Conservation (phyloP, 2,329 filamentous ascomycete species). For the Monosporascus sp. region DNA sequence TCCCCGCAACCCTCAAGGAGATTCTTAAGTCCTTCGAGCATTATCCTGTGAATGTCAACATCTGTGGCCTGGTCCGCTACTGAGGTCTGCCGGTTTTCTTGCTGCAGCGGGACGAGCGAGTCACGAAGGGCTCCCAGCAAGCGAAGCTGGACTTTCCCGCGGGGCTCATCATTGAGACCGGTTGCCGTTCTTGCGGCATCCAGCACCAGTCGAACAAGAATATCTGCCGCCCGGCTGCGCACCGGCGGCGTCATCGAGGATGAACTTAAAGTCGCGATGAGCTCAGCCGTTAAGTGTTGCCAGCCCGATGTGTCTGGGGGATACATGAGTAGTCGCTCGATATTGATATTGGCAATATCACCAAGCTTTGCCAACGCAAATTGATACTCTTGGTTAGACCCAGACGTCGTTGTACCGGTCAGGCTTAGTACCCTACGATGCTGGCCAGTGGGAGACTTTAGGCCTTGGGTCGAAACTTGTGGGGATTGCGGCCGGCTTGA, state of each 20-base stretch:
- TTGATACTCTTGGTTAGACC: constrained; percentile 56
- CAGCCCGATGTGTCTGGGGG: constrained; percentile 69
- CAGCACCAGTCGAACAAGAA: constrained; percentile 53
- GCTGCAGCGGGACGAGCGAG: constrained; percentile 55
- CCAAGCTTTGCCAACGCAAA: constrained; percentile 70
- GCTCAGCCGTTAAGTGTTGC: constrained; percentile 56
- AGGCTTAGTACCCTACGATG: constrained; percentile 44
- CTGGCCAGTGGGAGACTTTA: constrained; percentile 26
- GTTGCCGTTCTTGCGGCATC: constrained; percentile 54
- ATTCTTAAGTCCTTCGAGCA: constrained; percentile 73
- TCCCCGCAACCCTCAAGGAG: constrained; percentile 88
- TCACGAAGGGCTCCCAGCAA: constrained; percentile 62
- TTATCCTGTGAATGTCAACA: constrained; percentile 72
- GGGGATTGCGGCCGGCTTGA: constrained; percentile 33
- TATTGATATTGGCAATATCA: constrained; percentile 68
- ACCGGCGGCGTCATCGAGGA: constrained; percentile 45
- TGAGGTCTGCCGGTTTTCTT: constrained; percentile 45
- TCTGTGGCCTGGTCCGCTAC: constrained; percentile 60
- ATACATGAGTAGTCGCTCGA: constrained; percentile 66
- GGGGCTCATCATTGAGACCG: constrained; percentile 42
- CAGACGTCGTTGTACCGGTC: constrained; percentile 38
- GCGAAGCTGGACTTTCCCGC: constrained; percentile 63
- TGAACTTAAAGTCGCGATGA: constrained; percentile 47
- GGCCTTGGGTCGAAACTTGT: constrained; percentile 22
- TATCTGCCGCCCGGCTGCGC: constrained; percentile 57